These are phyloP conservation scores for Flaveria trinervia DNA, from an alignment of 129 eudicot genomes.

Conservation along the genomic window DNA sequence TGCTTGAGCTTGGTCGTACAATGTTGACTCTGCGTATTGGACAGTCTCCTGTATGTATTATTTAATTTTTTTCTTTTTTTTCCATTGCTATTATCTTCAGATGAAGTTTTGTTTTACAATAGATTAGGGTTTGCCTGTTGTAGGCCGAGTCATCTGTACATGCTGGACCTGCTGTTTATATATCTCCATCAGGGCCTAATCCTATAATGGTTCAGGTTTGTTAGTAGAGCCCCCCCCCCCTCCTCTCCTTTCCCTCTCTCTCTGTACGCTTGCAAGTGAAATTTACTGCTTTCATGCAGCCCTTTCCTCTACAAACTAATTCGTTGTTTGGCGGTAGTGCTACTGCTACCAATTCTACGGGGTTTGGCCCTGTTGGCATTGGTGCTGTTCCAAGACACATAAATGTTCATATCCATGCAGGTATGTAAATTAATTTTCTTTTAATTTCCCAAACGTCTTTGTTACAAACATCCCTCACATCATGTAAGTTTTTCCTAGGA, in stretches of 20 bases:
- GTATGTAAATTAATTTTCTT: conserved; percentile 38
- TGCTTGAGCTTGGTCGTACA: conserved; percentile 94
- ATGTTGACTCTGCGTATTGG: conserved; percentile 82
- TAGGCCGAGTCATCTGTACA: conserved; percentile 79
- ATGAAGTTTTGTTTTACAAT: conserved; percentile 1
- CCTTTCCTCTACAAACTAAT: conserved; percentile 80
- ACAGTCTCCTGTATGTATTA: conserved; percentile 68
- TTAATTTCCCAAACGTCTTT: neutral
- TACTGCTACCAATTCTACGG: conserved; percentile 44
- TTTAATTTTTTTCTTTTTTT: neutral
- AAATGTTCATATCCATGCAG: conserved; percentile 90
- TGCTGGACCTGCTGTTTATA: conserved; percentile 95
- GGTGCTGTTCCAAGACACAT: conserved; percentile 75
- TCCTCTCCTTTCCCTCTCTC: neutral
- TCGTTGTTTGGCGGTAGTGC: conserved; percentile 59
- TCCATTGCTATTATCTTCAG: neutral
- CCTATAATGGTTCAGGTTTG: conserved; percentile 98
- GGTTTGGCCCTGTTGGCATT: conserved; percentile 60
- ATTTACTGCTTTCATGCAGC: conserved; percentile 52
- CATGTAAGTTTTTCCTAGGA: conserved; percentile 13
- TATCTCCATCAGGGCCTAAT: conserved; percentile 91
- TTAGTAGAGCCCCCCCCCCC: neutral
- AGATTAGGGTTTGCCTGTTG: conserved; percentile 32
- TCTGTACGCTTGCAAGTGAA: neutral
- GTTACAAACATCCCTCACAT: conserved; percentile 13